These are phyloP conservation scores for Bryoerythrophyllum caledonicum DNA, from an alignment of 225 moss, liverwort and hornwort species.

Conservation along the genomic window DNA sequence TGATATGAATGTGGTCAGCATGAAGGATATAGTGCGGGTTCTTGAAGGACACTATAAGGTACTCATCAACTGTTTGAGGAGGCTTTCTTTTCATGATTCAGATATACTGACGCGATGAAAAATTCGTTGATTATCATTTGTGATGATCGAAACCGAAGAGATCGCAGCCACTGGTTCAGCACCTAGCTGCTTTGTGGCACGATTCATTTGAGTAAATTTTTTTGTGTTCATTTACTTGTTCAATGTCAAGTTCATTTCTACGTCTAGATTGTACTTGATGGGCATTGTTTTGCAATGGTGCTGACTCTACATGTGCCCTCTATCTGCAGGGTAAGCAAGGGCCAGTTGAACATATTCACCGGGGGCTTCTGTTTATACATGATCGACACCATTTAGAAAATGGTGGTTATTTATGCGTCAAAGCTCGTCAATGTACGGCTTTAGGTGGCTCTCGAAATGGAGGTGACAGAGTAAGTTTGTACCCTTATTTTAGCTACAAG, in stretches of 20 bases:
- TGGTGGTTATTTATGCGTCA: slow-evolving; percentile 88
- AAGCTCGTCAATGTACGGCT: slow-evolving; percentile 77
- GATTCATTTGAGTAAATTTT: background rate
- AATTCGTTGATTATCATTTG: background rate
- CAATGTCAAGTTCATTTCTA: background rate
- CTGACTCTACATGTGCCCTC: background rate
- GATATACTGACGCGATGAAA: background rate
- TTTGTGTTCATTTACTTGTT: background rate
- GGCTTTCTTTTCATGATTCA: background rate
- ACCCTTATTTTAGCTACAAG: background rate
- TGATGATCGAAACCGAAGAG: background rate
- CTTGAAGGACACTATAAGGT: slow-evolving; percentile 86
- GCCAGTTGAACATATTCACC: slow-evolving; percentile 92
- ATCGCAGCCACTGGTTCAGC: background rate
- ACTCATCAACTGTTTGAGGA: slow-evolving; percentile 6
- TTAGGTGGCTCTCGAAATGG: slow-evolving; percentile 84
- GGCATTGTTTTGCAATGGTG: slow-evolving; percentile 5
- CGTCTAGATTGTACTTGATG: background rate
- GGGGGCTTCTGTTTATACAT: slow-evolving; percentile 85
- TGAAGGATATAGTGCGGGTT: slow-evolving; percentile 84
- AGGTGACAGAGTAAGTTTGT: slow-evolving; percentile 57
- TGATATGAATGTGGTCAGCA: slow-evolving; percentile 68
- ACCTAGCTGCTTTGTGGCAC: slow-evolving; percentile 11
- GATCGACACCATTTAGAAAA: slow-evolving; percentile 99
- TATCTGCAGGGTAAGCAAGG: slow-evolving; percentile 87